Base-by-base conservation (phyloP, 208 protist genomes). In the Endotrypanum monterogeii region DNA sequence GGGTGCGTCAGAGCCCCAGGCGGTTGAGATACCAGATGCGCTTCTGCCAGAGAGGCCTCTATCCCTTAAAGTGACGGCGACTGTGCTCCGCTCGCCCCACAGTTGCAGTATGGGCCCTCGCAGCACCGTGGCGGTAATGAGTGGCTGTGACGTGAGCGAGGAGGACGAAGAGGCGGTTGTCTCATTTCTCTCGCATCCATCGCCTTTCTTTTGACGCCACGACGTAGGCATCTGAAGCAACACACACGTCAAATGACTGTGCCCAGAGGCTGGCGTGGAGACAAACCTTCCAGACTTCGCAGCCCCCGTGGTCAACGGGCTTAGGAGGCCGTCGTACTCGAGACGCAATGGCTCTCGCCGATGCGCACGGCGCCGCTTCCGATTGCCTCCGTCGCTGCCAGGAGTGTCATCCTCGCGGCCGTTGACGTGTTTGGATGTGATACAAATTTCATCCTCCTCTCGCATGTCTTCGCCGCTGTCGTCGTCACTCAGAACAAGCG, bases 241-340 rank as follows among this genome's bases (percentile, higher is more conserved):
- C 46, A 80, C 76, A 48, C 76, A 80, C 18, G 68, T 16, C 25
- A 76, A 46, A n/a, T 76, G 69, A 28, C 70, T 58, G 76, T 76
- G 75, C 54, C 52, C 62, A 4, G 76, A 28, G 14, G 61, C 51
- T 20, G 76, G 76, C 6, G 70, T 80, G n/a, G 76, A 80, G 35
- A 67, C 76, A 30, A 75, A 62, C 16, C 46, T 25, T 0, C 32
- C 70, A 8, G 63, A 6, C 30, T 28, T 39, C 14, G 70, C 58
- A 32, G 25, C 37, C 50, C 30, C 56, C 57, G 1, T 41, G 41
- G 55, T 16, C 12, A 46, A 25, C 0, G 32, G 11, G 25, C 56
- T 58, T 12, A 72, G 48, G 28, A 67, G 25, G 63, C 70, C 65
- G n/a, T 76, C n/a, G 46, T 80, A 80, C 65, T 80, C 70, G 0